Base-by-base conservation (phyloP, 73 alveolate genomes). In the Durusdinium trenchii region DNA sequence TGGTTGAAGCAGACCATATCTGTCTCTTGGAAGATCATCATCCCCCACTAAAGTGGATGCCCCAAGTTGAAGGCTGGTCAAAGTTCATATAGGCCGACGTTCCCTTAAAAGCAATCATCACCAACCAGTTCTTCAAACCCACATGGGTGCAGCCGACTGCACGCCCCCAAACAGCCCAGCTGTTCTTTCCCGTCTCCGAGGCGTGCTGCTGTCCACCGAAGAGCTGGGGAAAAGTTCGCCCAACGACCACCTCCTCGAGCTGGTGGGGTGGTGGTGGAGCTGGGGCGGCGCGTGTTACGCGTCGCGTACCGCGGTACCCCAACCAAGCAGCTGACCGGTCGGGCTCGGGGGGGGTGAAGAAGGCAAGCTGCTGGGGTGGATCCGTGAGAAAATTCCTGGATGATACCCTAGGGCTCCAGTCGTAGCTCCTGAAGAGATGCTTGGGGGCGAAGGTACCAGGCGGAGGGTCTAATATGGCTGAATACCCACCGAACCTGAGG, bases 211-310 rank as follows among this genome's bases (percentile, higher is more conserved):
- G 38, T 64, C 64, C 57, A 38, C 38, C 76, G 78, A 91, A 43
- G 97, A 91, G 76, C 60, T 91, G 78, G 16, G 28, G 18, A 9
- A 69, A n/a, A 91, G 86, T n/a, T 91, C 97, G 36, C 97, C 97
- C 5, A 67, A 86, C 38, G 97, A 91, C n/a, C 86, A 69, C 32
- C 43, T 91, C 60, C 38, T 91, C 60, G 97, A 91, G 60, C 86
- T 91, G 89, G 97, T 52, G 67, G 40, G 86, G 73, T n/a, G n/a
- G n/a, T n/a, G n/a, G n/a, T n/a, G n/a, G n/a, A n/a, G n/a, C n/a
- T n/a, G n/a, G n/a, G n/a, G n/a, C n/a, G n/a, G n/a, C n/a, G n/a
- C n/a, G n/a, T n/a, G n/a, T n/a, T n/a, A n/a, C n/a, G n/a, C n/a
- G n/a, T n/a, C n/a, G n/a, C n/a, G n/a, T n/a, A n/a, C n/a, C n/a